These are phyloP conservation scores for Ilex paraguariensis DNA, from an alignment of 305 asterid genomes.

Conservation along the genomic window DNA sequence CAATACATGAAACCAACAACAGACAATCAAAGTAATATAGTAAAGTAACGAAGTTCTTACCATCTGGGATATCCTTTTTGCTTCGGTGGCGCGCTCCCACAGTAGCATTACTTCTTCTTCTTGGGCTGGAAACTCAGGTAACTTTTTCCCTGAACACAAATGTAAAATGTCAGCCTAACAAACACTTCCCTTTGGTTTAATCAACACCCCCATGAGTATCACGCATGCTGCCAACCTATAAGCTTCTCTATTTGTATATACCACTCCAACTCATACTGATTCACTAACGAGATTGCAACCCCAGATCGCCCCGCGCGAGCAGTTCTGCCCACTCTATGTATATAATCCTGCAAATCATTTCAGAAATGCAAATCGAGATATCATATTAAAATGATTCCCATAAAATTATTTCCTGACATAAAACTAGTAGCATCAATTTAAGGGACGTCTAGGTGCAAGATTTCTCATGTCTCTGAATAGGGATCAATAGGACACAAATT, in stretches of 20 bases:
- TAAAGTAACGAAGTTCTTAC: slow-evolving; percentile 19
- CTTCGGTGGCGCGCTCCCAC: slow-evolving; percentile 66
- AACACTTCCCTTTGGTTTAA: slow-evolving; percentile 3
- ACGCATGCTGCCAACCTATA: slow-evolving; percentile 36
- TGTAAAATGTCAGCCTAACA: slow-evolving; percentile 9
- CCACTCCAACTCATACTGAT: slow-evolving; percentile 91
- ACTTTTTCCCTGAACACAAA: slow-evolving; percentile 55
- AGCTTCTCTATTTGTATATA: slow-evolving; percentile 77
- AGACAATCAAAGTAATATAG: not conserved
- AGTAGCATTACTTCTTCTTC: slow-evolving; percentile 73
- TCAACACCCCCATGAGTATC: not conserved
- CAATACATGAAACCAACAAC: not conserved
- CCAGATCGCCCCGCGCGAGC: slow-evolving; percentile 98
- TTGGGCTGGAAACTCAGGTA: slow-evolving; percentile 61
- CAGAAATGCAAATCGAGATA: not conserved
- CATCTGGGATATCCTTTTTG: slow-evolving; percentile 73
- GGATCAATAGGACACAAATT: too few relatives aligned
- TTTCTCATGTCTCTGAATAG: too few relatives aligned
- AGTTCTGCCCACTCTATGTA: slow-evolving; percentile 96
- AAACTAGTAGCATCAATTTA: too few relatives aligned
- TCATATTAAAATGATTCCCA: not conserved
- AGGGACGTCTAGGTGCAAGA: too few relatives aligned
- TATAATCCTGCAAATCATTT: slow-evolving; percentile 60
- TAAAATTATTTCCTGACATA: too few relatives aligned
- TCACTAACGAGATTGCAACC: slow-evolving; percentile 70